These are phyloP conservation scores for Torulaspora indica DNA, from an alignment of 805 yeast species.

Conservation along the genomic window DNA sequence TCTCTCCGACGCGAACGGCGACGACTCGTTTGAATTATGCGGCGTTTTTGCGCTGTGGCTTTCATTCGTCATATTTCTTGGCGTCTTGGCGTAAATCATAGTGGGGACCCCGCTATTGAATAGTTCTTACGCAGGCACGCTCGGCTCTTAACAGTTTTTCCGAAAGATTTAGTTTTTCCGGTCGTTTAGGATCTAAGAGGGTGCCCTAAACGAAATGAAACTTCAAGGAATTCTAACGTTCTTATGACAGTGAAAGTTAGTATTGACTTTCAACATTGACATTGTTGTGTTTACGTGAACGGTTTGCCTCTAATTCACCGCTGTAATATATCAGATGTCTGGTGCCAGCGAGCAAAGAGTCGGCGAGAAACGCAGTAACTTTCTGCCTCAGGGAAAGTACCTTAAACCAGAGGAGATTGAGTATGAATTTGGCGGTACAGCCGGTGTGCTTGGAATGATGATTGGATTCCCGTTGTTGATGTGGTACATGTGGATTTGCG, in stretches of 20 bases:
- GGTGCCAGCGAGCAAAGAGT: neutral
- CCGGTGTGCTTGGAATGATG: conserved; percentile 89
- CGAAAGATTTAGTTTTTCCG: neutral
- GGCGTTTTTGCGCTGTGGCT: no score
- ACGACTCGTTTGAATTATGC: no score
- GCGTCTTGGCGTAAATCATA: neutral
- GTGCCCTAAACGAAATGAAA: neutral
- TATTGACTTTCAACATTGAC: neutral
- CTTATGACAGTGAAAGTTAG: neutral
- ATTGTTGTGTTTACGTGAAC: neutral
- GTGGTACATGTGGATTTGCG: conserved; percentile 96
- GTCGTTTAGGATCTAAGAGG: neutral
- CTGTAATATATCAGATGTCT: neutral
- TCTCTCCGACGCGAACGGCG: no score
- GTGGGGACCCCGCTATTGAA: neutral
- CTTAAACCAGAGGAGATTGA: conserved; percentile 52
- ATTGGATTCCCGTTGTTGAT: conserved; percentile 85
- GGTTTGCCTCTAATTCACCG: neutral
- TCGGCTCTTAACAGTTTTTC: neutral
- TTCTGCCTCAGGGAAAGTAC: conserved; percentile 39
- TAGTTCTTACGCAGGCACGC: no score
- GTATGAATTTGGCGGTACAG: conserved; percentile 91
- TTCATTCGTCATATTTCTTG: neutral
- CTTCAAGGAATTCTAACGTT: neutral
- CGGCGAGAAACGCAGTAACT: conserved; percentile 13